These are phyloP conservation scores for Elsinoe perseae DNA, from an alignment of 2,329 filamentous ascomycete genomes.

Conservation along the genomic window DNA sequence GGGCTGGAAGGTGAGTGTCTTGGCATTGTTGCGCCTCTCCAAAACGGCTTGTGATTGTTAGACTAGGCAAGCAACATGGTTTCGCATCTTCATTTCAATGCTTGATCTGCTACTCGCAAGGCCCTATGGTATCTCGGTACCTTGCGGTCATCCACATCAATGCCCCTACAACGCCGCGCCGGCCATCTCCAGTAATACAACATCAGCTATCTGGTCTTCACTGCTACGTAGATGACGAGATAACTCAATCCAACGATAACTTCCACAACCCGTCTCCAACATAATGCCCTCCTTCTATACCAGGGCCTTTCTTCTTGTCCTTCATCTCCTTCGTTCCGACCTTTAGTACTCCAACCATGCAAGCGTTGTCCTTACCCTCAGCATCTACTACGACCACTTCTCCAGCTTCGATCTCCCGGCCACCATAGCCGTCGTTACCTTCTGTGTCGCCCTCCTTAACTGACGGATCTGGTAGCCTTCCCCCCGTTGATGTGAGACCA, in stretches of 20 bases:
- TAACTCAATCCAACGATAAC: constrained; percentile 48
- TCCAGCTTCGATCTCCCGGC: constrained; percentile 68
- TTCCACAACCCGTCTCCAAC: constrained; percentile 91
- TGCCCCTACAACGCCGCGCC: no score
- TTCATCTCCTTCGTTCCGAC: constrained; percentile 86
- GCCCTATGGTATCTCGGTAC: neutral
- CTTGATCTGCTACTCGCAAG: neutral
- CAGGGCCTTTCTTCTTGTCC: constrained; percentile 86
- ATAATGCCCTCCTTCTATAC: constrained; percentile 89
- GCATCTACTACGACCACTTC: constrained; percentile 82
- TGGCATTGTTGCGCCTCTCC: constrained; percentile 5
- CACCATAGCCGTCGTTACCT: constrained; percentile 39
- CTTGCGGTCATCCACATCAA: neutral
- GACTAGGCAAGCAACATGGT: neutral
- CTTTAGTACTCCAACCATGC: constrained; percentile 76
- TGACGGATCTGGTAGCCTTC: constrained; percentile 58
- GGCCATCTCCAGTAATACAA: no score
- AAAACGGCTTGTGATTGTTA: neutral
- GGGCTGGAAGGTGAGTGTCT: neutral
- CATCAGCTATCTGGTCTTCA: no score
- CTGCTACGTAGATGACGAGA: neutral
- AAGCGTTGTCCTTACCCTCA: constrained; percentile 88
- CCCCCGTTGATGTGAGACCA: constrained; percentile 76
- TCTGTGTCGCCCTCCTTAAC: constrained; percentile 33
- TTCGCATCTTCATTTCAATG: neutral